These are phyloP conservation scores for Parastagonospora nodorum DNA, from an alignment of 2,329 filamentous ascomycete genomes.

Conservation along the genomic window DNA sequence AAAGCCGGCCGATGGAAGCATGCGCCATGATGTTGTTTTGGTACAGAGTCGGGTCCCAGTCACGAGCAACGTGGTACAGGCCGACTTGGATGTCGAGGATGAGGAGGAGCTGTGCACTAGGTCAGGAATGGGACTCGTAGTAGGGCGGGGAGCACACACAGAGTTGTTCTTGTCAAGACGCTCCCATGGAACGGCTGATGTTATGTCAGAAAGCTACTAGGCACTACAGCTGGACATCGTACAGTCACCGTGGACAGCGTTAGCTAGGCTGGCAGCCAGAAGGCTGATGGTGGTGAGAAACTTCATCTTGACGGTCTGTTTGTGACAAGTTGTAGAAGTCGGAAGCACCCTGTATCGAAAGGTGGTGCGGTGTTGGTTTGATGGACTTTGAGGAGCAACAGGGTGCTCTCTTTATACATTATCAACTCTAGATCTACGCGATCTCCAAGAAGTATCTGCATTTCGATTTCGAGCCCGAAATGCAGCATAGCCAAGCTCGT, in stretches of 20 bases:
- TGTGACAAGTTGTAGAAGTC: constrained; percentile 1
- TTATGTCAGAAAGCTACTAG: constrained; percentile 18
- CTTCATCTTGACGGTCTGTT: constrained; percentile 34
- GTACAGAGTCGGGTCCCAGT: constrained; percentile 70
- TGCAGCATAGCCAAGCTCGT: not conserved
- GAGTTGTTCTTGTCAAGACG: constrained; percentile 51
- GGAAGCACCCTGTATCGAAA: constrained; percentile 3
- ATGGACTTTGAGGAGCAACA: constrained; percentile 10
- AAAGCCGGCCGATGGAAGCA: constrained; percentile 67
- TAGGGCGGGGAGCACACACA: constrained; percentile 16
- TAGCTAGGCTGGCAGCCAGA: constrained; percentile 33
- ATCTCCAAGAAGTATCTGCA: too few relatives aligned
- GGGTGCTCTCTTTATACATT: constrained; percentile 31
- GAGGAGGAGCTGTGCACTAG: constrained; percentile 54
- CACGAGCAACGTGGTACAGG: constrained; percentile 64
- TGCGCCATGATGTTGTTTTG: constrained; percentile 71
- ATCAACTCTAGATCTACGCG: not conserved
- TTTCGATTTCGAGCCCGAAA: too few relatives aligned
- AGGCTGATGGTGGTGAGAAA: constrained; percentile 34
- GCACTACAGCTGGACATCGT: constrained; percentile 1
- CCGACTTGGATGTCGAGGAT: constrained; percentile 66
- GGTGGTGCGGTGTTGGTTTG: constrained; percentile 19
- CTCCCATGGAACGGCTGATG: constrained; percentile 46
- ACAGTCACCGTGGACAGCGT: constrained; percentile 39
- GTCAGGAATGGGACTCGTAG: not conserved